Evolutionary conservation across 1,139 yeast species (phyloP).

Genomic region (Saccharomyces hybrid): DNA sequence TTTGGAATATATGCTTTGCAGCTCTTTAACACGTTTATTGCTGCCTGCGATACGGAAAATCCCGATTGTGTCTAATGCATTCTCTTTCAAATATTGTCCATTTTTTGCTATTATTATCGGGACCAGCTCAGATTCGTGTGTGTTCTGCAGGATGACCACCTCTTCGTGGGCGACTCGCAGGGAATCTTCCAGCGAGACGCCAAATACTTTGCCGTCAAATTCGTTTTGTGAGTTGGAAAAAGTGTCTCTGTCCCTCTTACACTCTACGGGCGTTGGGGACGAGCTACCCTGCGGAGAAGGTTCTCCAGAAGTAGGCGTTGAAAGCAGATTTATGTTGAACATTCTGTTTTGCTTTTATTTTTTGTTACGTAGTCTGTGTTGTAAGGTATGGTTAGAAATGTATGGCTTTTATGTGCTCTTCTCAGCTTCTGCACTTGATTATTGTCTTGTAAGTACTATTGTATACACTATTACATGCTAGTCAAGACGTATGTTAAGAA

Average conservation of each 20-base stretch:
- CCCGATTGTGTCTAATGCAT: constrained; percentile 72
- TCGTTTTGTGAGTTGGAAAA: neutral
- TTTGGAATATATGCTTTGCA: constrained; percentile 68
- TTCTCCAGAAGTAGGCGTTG: neutral
- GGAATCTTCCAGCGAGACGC: constrained; percentile 63
- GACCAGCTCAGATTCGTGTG: constrained; percentile 8
- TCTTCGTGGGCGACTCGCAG: constrained; percentile 46
- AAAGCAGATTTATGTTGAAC: neutral
- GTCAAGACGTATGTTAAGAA: neutral
- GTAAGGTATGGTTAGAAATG: neutral
- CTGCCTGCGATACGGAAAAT: constrained; percentile 88
- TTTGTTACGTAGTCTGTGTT: neutral
- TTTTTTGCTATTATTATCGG: constrained; percentile 73
- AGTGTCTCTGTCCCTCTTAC: neutral
- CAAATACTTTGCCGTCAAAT: constrained; percentile 48
- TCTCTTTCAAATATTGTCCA: constrained; percentile 69
- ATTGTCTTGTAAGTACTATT: neutral
- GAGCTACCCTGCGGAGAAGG: neutral
- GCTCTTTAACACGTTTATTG: constrained; percentile 71
- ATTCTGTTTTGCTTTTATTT: neutral
- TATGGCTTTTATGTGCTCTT: neutral
- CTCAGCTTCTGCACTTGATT: neutral
- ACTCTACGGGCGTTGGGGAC: neutral
- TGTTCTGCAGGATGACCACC: constrained; percentile 8
- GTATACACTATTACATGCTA: neutral